These are phyloP conservation scores for Pulveroboletus sp. DNA, from an alignment of 768 basidiomycete species.

Conservation along the genomic window DNA sequence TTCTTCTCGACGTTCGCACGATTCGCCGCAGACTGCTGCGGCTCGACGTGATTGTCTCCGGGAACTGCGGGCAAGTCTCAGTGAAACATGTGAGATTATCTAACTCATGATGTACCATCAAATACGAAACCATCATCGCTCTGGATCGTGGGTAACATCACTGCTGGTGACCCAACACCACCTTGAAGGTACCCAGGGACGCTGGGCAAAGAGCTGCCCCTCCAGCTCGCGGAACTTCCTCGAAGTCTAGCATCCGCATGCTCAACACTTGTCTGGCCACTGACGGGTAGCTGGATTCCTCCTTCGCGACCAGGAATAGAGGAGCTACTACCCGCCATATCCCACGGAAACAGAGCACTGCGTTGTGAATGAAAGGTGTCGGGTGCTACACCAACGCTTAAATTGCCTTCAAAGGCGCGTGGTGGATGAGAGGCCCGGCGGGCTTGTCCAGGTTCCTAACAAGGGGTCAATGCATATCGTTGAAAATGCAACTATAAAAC, in stretches of 20 bases:
- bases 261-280: constrained; percentile 46
- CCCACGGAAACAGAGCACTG: constrained; percentile 79
- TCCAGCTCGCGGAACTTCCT: constrained; percentile 50
- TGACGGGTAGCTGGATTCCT: constrained; percentile 31
- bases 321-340: constrained; percentile 69
- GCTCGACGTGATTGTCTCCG: constrained; percentile 34
- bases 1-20: constrained; percentile 64
- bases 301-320: constrained; percentile 39
- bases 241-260: constrained; percentile 50
- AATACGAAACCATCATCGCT: constrained; percentile 62
- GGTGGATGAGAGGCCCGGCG: constrained; percentile 61
- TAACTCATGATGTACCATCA: constrained; percentile 42
- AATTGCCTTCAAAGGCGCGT: constrained; percentile 45
- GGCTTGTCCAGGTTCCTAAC: constrained; percentile 83
- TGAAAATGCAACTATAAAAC: constrained; percentile 17
- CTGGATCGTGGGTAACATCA: constrained; percentile 37
- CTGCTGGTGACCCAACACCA: constrained; percentile 46
- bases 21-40: constrained; percentile 53
- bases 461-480: constrained; percentile 10
- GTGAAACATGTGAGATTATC: constrained; percentile 1
- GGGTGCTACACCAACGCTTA: constrained; percentile 42
- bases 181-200: constrained; percentile 40
- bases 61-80: constrained; percentile 25
- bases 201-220: constrained; percentile 56
- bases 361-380: constrained; percentile 51